Conservation (phyloP, 257 asterid species). For the Scutellaria galericulata region DNA sequence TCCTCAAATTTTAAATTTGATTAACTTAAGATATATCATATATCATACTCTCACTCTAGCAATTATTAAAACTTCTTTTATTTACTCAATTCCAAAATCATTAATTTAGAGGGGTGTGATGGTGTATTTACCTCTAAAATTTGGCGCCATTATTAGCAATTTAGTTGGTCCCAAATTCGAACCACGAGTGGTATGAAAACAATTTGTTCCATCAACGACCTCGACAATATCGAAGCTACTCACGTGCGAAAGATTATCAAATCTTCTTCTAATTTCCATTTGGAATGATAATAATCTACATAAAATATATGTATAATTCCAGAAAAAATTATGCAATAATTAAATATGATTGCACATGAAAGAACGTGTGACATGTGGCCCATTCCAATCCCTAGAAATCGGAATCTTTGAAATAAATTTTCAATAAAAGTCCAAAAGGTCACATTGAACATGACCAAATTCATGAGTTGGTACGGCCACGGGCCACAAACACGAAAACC, state of each 20-base stretch:
- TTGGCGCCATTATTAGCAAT: conserved; percentile 27
- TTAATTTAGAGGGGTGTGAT: too few relatives aligned
- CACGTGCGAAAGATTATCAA: conserved; percentile 19
- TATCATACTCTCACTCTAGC: too few relatives aligned
- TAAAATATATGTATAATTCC: background rate
- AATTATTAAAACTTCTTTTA: too few relatives aligned
- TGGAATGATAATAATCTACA: background rate
- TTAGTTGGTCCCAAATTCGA: conserved; percentile 18
- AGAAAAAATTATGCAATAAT: conserved; percentile 20
- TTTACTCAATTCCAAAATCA: too few relatives aligned
- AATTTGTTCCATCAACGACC: conserved; percentile 8
- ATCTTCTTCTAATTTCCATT: background rate
- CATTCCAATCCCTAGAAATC: conserved; percentile 28
- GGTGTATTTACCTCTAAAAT: background rate
- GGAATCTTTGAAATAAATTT: conserved; percentile 22
- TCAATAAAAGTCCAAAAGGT: conserved; percentile 44
- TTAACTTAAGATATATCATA: too few relatives aligned
- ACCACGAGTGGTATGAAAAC: conserved; percentile 3
- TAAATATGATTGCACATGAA: conserved; percentile 38
- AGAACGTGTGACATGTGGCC: conserved; percentile 49
- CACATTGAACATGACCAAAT: conserved; percentile 43
- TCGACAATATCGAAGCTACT: background rate
- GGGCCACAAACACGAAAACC: conserved; percentile 28
- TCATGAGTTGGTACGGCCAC: conserved; percentile 31
- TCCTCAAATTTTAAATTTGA: too few relatives aligned